Evolutionary conservation across 2,329 filamentous ascomycete genomes (phyloP).

Genomic region (Endocalyx cinctus): DNA sequence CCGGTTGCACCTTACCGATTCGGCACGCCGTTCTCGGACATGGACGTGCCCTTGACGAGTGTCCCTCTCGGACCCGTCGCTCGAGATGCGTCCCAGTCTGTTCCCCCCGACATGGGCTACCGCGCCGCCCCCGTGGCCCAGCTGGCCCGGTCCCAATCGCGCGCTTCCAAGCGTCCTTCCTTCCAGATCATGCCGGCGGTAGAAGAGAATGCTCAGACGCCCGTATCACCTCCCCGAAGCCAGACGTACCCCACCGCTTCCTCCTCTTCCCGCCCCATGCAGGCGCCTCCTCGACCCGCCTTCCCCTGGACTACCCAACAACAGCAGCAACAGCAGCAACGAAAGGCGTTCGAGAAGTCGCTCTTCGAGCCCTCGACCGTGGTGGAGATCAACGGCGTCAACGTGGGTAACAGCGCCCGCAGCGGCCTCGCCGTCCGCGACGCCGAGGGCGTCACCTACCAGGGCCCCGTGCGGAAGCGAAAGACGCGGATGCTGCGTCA

Average conservation of each 20-base stretch:
- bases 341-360: constrained; percentile 15
- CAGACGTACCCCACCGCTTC: constrained; percentile 27
- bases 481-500: constrained; percentile 84
- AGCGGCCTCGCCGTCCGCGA: constrained; percentile 28
- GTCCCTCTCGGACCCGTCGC: constrained; percentile 67
- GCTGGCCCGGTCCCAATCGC: constrained; percentile 44
- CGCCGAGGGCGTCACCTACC: constrained; percentile 58
- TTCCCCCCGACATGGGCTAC: constrained; percentile 90
- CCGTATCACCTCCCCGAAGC: constrained; percentile 29
- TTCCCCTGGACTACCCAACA: constrained; percentile 27
- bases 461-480: constrained; percentile 92
- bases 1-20: constrained; percentile 65
- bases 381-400: constrained; percentile 33
- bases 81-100: constrained; percentile 80
- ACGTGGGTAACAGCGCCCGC: too few relatives aligned
- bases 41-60: constrained; percentile 79
- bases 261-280: constrained; percentile 30
- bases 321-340: constrained; percentile 31
- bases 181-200: constrained; percentile 65
- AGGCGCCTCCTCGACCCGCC: constrained; percentile 28
- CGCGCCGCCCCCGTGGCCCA: constrained; percentile 35
- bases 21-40: constrained; percentile 84
- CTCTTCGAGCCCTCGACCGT: constrained; percentile 39
- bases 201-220: constrained; percentile 53
- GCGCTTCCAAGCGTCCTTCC: constrained; percentile 62